phyloP scores from a whole-genome alignment of 805 yeast species.

The Saturnispora besseyi region DNA sequence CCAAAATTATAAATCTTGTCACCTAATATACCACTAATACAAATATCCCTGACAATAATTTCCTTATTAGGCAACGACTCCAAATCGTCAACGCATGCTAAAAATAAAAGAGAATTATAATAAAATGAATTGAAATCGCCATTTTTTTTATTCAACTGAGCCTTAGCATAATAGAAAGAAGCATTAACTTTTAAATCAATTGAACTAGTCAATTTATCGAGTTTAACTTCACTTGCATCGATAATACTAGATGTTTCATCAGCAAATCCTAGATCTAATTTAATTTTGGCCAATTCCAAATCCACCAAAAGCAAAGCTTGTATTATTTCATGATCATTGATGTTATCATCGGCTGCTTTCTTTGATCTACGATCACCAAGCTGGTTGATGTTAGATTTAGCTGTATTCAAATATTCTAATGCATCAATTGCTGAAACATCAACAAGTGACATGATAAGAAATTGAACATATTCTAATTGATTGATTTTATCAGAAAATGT shows the following conservation, averaged over 20 bases:
- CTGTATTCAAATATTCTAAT: slow-evolving; percentile 37
- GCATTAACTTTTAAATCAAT: slow-evolving; percentile 63
- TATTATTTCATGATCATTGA: slow-evolving; percentile 26
- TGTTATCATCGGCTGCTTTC: slow-evolving; percentile 24
- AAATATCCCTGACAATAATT: slow-evolving; percentile 57
- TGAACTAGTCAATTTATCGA: slow-evolving; percentile 45
- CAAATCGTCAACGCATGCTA: slow-evolving; percentile 58
- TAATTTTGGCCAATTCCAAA: slow-evolving; percentile 67
- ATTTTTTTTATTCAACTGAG: slow-evolving; percentile 65
- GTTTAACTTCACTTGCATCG: slow-evolving; percentile 47
- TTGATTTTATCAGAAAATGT: slow-evolving; percentile 65
- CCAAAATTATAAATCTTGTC: slow-evolving; percentile 93
- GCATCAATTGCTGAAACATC: slow-evolving; percentile 39
- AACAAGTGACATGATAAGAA: slow-evolving; percentile 47
- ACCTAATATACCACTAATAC: slow-evolving; percentile 82
- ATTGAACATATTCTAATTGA: slow-evolving; percentile 68
- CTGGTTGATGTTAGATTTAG: slow-evolving; percentile 38
- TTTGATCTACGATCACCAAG: slow-evolving; percentile 27
- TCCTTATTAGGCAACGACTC: slow-evolving; percentile 32
- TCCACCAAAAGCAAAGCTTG: slow-evolving; percentile 52
- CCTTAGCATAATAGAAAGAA: slow-evolving; percentile 71
- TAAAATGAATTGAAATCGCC: slow-evolving; percentile 78
- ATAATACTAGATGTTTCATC: slow-evolving; percentile 59
- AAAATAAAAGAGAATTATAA: slow-evolving; percentile 68
- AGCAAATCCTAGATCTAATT: slow-evolving; percentile 43